Percentiles rank a stretch among this genome's conserved stretches.
phyloP scores from a whole-genome alignment of 148 eudicot species.

The Linanthus parryae region DNA sequence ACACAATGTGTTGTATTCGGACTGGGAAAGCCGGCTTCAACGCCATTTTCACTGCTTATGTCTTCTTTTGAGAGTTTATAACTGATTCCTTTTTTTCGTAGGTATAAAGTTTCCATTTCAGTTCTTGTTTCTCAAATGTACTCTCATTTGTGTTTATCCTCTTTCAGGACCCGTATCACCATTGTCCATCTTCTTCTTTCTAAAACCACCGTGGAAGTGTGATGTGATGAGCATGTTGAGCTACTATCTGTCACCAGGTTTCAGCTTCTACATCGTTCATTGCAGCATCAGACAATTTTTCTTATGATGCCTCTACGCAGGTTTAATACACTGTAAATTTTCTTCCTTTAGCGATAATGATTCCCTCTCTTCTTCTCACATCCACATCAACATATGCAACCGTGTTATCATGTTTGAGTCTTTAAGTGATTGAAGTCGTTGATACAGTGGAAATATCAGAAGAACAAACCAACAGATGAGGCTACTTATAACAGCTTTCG shows the following conservation, averaged over 20 bases:
- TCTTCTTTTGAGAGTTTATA: no score
- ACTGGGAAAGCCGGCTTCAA: no score
- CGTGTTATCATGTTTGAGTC: no score
- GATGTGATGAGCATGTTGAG: constrained; percentile 20
- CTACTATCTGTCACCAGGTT: constrained; percentile 10
- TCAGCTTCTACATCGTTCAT: constrained; percentile 6
- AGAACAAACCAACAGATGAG: constrained; percentile 42
- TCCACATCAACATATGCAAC: no score
- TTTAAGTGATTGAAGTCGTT: neutral
- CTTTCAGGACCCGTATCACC: constrained; percentile 6
- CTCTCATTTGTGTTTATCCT: neutral
- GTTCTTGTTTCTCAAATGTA: neutral
- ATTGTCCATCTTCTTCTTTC: neutral
- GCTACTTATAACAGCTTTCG: constrained; percentile 52
- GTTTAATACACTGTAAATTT: constrained; percentile 12
- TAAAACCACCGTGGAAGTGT: constrained; percentile 2
- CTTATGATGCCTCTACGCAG: constrained; percentile 25
- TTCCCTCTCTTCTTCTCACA: neutral
- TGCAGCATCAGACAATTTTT: constrained; percentile 8
- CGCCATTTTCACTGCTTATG: no score
- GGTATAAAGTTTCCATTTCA: neutral
- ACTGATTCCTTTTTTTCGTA: no score
- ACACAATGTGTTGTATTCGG: no score
- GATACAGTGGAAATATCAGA: constrained; percentile 29
- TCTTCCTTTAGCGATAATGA: neutral